These are phyloP conservation scores for Tolypocladium nubicola DNA, from an alignment of 2,329 filamentous ascomycete genomes.

Conservation along the genomic window DNA sequence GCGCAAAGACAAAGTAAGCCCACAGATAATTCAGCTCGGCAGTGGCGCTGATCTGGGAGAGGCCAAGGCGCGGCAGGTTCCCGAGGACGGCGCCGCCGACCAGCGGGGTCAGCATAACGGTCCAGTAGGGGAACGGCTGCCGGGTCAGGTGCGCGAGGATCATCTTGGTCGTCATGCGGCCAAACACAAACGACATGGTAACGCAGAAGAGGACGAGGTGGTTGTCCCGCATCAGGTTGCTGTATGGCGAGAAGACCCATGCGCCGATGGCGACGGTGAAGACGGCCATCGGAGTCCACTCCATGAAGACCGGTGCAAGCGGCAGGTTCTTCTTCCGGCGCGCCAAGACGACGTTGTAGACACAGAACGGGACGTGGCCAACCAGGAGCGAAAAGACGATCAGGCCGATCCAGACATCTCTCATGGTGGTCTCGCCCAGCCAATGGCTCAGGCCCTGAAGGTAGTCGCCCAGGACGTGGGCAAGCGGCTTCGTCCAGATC, in stretches of 20 bases:
- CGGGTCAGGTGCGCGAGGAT: conserved; percentile 90
- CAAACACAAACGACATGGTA: conserved; percentile 94
- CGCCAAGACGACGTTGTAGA: conserved; percentile 73
- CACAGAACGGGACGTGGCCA: conserved; percentile 78
- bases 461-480: conserved; percentile 50
- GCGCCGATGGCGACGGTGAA: conserved; percentile 65
- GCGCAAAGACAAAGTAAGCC: conserved; percentile 72
- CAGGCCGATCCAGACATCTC: conserved; percentile 77
- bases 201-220: conserved; percentile 86
- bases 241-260: conserved; percentile 88
- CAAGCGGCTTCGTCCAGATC: conserved; percentile 73
- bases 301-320: conserved; percentile 72
- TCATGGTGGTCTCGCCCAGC: conserved; percentile 63
- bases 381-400: conserved; percentile 55
- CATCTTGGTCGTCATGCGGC: conserved; percentile 97
- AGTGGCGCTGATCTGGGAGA: conserved; percentile 52
- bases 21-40: conserved; percentile 74
- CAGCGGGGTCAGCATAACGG: conserved; percentile 77
- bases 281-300: conserved; percentile 85
- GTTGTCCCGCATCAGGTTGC: conserved; percentile 70
- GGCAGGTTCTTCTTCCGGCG: conserved; percentile 63
- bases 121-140: conserved; percentile 96
- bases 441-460: conserved; percentile 42
- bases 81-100: conserved; percentile 73
- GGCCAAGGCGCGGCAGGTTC: conserved; percentile 70